Evolutionary conservation across 2,329 filamentous ascomycete species (phyloP).

Genomic region (Coniochaeta pulveracea): DNA sequence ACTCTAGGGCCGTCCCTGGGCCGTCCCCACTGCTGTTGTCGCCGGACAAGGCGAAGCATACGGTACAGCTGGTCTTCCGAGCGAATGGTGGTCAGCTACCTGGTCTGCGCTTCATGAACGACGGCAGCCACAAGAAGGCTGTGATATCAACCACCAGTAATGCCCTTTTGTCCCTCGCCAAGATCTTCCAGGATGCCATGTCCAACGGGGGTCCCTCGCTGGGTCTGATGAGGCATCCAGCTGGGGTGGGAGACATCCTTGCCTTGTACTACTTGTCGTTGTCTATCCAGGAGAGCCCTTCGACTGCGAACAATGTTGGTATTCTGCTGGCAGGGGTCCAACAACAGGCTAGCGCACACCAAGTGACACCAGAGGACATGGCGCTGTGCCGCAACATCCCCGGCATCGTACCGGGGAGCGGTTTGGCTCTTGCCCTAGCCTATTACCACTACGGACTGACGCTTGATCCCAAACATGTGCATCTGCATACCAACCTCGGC

Average conservation of each 20-base stretch:
- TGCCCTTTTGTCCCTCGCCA: constrained; percentile 83
- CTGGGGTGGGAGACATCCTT: constrained; percentile 82
- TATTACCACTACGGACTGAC: constrained; percentile 94
- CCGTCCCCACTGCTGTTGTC: constrained; percentile 58
- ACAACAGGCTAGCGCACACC: constrained; percentile 39
- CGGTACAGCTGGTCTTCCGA: constrained; percentile 73
- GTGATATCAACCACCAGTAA: constrained; percentile 93
- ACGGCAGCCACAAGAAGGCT: constrained; percentile 62
- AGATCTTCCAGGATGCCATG: constrained; percentile 96
- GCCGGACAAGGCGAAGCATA: constrained; percentile 73
- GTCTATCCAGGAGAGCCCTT: constrained; percentile 89
- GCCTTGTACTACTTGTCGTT: constrained; percentile 92
- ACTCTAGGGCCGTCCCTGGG: neutral
- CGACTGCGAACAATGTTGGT: constrained; percentile 95
- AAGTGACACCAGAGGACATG: constrained; percentile 14
- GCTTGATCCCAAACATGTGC: constrained; percentile 80
- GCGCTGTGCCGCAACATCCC: constrained; percentile 41
- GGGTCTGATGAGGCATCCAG: constrained; percentile 46
- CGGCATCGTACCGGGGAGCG: constrained; percentile 75
- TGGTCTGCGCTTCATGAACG: constrained; percentile 61
- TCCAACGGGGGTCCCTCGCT: constrained; percentile 54
- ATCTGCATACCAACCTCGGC: constrained; percentile 92
- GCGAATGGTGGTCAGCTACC: constrained; percentile 61
- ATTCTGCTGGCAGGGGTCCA: constrained; percentile 94
- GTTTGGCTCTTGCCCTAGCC: constrained; percentile 73